These are phyloP conservation scores for Gynochthodes officinalis DNA, from an alignment of 257 asterid species.

Conservation along the genomic window DNA sequence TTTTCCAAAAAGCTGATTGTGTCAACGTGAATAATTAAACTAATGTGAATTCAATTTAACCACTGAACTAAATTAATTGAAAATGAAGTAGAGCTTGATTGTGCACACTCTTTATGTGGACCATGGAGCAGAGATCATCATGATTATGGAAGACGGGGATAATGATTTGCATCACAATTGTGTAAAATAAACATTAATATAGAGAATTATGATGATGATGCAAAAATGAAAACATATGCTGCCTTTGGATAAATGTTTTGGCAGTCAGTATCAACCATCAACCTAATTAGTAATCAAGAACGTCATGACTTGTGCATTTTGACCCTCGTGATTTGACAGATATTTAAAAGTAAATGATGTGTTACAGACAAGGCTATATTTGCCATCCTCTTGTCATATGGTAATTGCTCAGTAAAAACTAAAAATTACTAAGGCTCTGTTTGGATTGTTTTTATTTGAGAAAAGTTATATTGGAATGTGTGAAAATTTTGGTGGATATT, in stretches of 20 bases:
- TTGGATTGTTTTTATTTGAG: too few relatives aligned
- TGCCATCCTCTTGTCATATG: too few relatives aligned
- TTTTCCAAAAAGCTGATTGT: too few relatives aligned
- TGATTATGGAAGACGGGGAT: neutral
- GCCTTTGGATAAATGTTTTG: neutral
- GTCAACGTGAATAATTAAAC: too few relatives aligned
- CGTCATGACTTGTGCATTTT: neutral
- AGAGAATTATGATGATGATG: constrained; percentile 2
- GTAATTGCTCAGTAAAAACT: too few relatives aligned
- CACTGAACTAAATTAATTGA: neutral
- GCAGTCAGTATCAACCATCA: neutral
- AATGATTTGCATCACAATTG: neutral
- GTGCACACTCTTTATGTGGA: constrained; percentile 13
- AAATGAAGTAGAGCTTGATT: too few relatives aligned
- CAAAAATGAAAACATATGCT: neutral
- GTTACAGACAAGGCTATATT: neutral
- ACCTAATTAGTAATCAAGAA: neutral
- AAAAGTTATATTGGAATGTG: too few relatives aligned
- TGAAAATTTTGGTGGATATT: too few relatives aligned
- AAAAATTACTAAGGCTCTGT: too few relatives aligned
- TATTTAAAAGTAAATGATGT: neutral
- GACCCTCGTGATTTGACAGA: neutral
- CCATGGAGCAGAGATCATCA: neutral
- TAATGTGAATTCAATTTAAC: too few relatives aligned
- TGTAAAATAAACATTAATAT: neutral